Evolutionary conservation across 1,139 yeast genomes (phyloP), one percentile per base, ranked within the genome.

Genomic region (Taphrina confusa): DNA sequence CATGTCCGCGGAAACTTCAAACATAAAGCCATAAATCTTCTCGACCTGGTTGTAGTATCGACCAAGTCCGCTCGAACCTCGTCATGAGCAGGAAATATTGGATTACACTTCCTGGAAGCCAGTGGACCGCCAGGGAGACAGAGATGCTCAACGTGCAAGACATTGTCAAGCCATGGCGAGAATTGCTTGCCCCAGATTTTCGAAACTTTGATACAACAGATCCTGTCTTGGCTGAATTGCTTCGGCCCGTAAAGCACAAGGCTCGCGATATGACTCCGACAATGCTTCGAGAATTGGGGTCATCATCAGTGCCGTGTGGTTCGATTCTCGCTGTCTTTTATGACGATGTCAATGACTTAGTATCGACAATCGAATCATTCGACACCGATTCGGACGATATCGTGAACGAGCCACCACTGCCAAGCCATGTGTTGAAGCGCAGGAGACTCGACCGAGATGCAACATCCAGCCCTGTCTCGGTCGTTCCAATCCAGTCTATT

Each of bases 51-150:
- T n/a, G n/a, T n/a, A n/a, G n/a, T n/a, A n/a, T n/a, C n/a, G n/a
- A n/a, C n/a, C n/a, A n/a, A n/a, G n/a, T n/a, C n/a, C n/a, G n/a
- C n/a, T n/a, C n/a, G n/a, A n/a, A n/a, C n/a, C n/a, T n/a, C n/a
- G n/a, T n/a, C 14, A 37, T 37, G 42, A 22, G 25, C 18, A 22
- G 20, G 25, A 37, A 37, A 18, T 5, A 37, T 25, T 37, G 42
- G 42, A 37, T 37, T 18, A 37, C 42, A 14, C n/a, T 37, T 25
- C 42, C 42, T 9, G 42, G 42, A 4, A 37, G 42, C 20, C 42
- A 18, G 20, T 37, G 42, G 42, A 37, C 42, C 8, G 23, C 42
- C n/a, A 37, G 20, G 42, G 42, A 37, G 42, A 37, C 42, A 4
- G 42, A 37, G n/a, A 37, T 37, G 42, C 42, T 37, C 8, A 37